A percentile compares a stretch with the other conserved stretches of the same genome.
Conservation (phyloP, 169 alveolate species). For the Eimeria necatrix region DNA sequence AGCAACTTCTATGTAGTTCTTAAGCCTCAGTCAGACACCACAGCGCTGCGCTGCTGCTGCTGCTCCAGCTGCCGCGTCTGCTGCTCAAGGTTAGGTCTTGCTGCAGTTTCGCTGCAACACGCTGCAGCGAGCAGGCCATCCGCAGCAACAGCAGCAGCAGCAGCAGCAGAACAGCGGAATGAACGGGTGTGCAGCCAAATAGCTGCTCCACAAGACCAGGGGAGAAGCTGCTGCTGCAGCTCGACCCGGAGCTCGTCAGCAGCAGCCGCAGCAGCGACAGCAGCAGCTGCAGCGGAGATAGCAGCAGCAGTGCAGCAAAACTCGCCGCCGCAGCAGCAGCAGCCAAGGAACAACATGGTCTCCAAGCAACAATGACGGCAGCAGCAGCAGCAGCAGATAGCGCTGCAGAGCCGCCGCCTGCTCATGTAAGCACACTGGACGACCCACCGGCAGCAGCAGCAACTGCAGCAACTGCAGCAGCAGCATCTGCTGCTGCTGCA, state of each 20-base stretch:
- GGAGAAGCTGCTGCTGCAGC: slow-evolving; percentile 7
- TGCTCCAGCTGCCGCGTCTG: too few relatives aligned
- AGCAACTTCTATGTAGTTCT: too few relatives aligned
- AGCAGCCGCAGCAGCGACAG: neutral
- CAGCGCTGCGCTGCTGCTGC: neutral
- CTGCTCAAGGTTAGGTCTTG: too few relatives aligned
- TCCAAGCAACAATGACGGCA: neutral
- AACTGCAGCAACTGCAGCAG: neutral
- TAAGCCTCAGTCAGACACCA: too few relatives aligned
- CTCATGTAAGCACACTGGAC: neutral
- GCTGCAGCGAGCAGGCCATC: slow-evolving; percentile 35
- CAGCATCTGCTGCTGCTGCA: neutral
- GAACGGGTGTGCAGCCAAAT: neutral
- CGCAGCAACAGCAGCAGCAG: neutral
- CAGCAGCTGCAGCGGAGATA: neutral
- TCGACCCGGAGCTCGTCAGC: too few relatives aligned
- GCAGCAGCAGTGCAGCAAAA: neutral
- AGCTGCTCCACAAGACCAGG: neutral
- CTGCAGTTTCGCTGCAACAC: neutral
- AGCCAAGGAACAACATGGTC: slow-evolving; percentile 34
- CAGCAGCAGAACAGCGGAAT: neutral
- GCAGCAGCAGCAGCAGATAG: slow-evolving; percentile 41
- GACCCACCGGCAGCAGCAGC: neutral
- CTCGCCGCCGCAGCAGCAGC: slow-evolving; percentile 26
- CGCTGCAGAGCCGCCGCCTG: slow-evolving; percentile 6